Conservation (phyloP, 129 eudicot species). For the Smallanthus sonchifolius region DNA sequence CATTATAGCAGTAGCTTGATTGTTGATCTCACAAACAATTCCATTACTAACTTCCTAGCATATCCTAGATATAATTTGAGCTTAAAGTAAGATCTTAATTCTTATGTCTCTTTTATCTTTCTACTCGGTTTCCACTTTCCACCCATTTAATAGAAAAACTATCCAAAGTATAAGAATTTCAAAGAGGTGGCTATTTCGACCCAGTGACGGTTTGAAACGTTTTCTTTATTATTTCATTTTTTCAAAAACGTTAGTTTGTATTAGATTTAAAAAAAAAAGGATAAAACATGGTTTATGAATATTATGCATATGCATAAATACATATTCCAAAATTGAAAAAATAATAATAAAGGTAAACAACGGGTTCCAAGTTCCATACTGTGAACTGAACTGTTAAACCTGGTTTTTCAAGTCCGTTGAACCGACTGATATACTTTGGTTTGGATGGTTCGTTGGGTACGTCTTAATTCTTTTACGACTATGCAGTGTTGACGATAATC, state of each 20-base stretch:
- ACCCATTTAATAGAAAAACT: neutral
- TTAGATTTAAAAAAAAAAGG: no score
- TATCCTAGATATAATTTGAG: conserved; percentile 36
- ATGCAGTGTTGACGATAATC: conserved; percentile 63
- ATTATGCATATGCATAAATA: neutral
- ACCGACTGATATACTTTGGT: neutral
- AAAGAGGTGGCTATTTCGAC: neutral
- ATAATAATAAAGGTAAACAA: no score
- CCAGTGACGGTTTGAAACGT: neutral
- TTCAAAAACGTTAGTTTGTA: neutral
- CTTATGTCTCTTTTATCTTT: neutral
- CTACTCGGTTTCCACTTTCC: neutral
- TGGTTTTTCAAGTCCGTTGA: no score
- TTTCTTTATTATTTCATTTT: no score
- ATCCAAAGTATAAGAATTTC: neutral
- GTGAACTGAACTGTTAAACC: no score
- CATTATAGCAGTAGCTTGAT: conserved; percentile 47
- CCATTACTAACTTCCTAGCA: conserved; percentile 46
- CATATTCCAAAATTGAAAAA: neutral
- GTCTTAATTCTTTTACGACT: conserved; percentile 12
- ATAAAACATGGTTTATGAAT: neutral
- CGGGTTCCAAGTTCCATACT: no score
- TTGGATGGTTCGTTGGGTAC: neutral
- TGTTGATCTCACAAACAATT: conserved; percentile 57
- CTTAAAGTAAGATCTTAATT: conserved; percentile 55